phyloP scores from a whole-genome alignment of 2,329 filamentous ascomycete species.

The Botrytis sinoallii region DNA sequence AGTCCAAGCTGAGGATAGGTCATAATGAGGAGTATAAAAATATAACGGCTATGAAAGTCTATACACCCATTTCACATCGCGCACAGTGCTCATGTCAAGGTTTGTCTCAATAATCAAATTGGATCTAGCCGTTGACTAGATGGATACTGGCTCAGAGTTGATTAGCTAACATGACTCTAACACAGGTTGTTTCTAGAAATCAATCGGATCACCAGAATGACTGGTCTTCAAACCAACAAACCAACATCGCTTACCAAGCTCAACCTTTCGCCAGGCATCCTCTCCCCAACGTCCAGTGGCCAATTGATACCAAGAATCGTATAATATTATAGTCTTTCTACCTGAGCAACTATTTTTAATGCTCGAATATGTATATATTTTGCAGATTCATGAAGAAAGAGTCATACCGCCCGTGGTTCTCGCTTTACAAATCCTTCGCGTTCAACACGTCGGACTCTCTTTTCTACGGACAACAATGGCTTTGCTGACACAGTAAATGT shows the following conservation, averaged over 20 bases:
- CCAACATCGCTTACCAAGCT: neutral
- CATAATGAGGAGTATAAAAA: neutral
- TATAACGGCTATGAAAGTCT: neutral
- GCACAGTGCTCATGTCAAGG: neutral
- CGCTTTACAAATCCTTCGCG: neutral
- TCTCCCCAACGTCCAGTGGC: neutral
- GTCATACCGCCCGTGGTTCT: neutral
- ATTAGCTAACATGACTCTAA: neutral
- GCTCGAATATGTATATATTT: neutral
- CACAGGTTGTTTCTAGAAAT: neutral
- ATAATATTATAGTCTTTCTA: neutral
- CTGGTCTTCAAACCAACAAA: neutral
- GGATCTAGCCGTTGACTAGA: neutral
- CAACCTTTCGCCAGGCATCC: neutral
- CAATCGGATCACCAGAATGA: too few species aligned
- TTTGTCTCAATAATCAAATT: neutral
- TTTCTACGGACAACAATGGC: neutral
- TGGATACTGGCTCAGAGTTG: too few species aligned
- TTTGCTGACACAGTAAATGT: neutral
- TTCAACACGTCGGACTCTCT: neutral
- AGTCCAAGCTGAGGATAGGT: neutral
- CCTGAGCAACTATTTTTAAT: neutral
- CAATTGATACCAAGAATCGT: neutral
- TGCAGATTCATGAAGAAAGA: neutral
- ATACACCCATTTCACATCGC: neutral